A percentile compares a stretch with the other conserved stretches of the same genome.
These are phyloP conservation scores for Mortierella polycephala DNA, from an alignment of 371 early-diverging fungal species.

Conservation along the genomic window DNA sequence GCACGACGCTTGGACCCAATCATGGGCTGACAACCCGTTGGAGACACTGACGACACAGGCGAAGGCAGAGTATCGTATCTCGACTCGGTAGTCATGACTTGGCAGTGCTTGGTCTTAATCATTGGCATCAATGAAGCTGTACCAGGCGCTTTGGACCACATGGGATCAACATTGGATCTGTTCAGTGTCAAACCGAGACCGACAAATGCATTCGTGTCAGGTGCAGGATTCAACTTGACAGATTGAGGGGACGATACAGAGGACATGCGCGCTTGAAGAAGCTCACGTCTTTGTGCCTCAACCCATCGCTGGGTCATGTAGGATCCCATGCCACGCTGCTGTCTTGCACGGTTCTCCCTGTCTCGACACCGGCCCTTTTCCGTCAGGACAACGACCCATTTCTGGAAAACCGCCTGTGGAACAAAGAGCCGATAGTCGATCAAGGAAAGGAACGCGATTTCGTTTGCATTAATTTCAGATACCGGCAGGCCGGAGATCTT, in stretches of 20 bases:
- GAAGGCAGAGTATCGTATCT: conserved; percentile 23
- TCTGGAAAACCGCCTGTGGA: conserved; percentile 63
- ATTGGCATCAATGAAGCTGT: not conserved
- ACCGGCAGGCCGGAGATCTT: conserved; percentile 79
- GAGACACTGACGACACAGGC: conserved; percentile 35
- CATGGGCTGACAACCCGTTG: conserved; percentile 1
- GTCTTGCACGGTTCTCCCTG: conserved; percentile 12
- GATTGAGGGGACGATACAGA: conserved; percentile 5
- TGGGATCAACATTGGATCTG: not conserved
- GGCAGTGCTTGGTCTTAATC: not conserved
- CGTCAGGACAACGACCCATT: conserved; percentile 50
- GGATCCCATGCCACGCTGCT: conserved; percentile 46
- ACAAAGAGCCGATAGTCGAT: conserved; percentile 83
- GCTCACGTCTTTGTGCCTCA: conserved; percentile 46
- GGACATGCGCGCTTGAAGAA: conserved; percentile 32
- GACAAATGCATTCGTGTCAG: not conserved
- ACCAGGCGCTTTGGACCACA: not conserved
- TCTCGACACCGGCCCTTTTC: conserved; percentile 36
- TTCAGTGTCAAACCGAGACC: not conserved
- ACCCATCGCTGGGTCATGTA: conserved; percentile 50
- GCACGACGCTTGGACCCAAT: conserved; percentile 44
- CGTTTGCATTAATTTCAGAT: conserved; percentile 78
- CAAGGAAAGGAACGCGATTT: conserved; percentile 74
- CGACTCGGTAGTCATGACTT: not conserved
- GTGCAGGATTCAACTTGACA: conserved; percentile 1